Conservation (phyloP, 2,329 filamentous ascomycete genomes). For the Rhynchosporium agropyri region DNA sequence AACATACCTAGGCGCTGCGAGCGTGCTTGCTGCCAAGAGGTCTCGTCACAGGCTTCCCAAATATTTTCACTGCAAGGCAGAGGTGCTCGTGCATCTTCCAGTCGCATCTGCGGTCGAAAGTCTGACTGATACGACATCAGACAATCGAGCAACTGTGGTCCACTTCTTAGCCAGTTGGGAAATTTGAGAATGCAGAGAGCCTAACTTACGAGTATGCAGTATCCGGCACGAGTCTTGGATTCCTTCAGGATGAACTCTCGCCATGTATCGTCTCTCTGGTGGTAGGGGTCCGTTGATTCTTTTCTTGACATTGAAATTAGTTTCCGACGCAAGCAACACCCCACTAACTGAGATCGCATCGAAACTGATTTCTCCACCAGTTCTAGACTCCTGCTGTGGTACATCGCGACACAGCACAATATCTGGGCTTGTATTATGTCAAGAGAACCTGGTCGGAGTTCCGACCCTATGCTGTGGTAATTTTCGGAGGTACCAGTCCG, state of each 20-base stretch:
- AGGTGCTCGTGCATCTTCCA: conserved; percentile 4
- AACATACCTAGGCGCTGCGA: not conserved
- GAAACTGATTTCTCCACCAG: conserved; percentile 1
- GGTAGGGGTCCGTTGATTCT: too few relatives aligned
- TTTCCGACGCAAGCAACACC: not conserved
- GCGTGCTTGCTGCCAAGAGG: not conserved
- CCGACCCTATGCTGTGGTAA: not conserved
- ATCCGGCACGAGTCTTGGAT: not conserved
- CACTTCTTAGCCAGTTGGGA: not conserved
- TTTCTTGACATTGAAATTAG: not conserved
- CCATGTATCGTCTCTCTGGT: not conserved
- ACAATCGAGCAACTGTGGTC: conserved; percentile 3
- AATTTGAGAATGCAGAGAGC: not conserved
- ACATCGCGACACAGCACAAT: conserved; percentile 3
- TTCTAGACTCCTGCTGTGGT: not conserved
- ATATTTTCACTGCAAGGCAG: not conserved
- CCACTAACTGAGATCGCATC: not conserved
- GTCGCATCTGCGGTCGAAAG: not conserved
- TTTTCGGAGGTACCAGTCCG: not conserved
- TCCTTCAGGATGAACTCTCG: not conserved
- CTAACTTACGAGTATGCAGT: conserved; percentile 1
- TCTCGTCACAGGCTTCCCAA: conserved; percentile 7
- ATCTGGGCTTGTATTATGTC: not conserved
- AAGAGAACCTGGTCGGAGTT: not conserved
- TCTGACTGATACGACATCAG: conserved; percentile 10